A percentile compares a stretch with the other conserved stretches of the same genome.
Evolutionary conservation across 768 basidiomycete species (phyloP).

Genomic region (Termitomyces heimii): DNA sequence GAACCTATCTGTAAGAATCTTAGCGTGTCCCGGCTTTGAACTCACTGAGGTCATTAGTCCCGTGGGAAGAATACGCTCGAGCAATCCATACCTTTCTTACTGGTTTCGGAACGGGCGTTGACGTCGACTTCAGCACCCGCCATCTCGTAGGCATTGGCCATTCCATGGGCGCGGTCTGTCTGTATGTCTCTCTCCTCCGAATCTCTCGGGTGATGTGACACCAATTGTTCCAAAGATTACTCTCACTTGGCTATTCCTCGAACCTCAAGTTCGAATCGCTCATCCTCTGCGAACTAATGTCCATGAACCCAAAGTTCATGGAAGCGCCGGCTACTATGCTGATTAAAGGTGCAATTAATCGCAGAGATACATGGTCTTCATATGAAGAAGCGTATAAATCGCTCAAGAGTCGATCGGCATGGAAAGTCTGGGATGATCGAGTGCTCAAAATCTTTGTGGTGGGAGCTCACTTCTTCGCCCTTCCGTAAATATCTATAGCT

Average conservation of each 20-base stretch:
- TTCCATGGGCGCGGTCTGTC: constrained; percentile 44
- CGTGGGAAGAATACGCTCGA: constrained; percentile 50
- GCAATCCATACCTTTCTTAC: constrained; percentile 41
- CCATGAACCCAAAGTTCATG: constrained; percentile 17
- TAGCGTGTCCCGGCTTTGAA: background rate
- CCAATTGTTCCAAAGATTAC: constrained; percentile 21
- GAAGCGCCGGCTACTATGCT: constrained; percentile 17
- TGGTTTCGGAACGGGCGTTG: constrained; percentile 40
- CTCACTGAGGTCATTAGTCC: constrained; percentile 24
- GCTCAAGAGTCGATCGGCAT: constrained; percentile 31
- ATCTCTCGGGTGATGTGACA: background rate
- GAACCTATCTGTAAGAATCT: constrained; percentile 32
- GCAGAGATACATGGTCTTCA: constrained; percentile 49
- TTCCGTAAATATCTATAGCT: background rate
- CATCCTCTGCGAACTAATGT: constrained; percentile 43
- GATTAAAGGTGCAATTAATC: constrained; percentile 24
- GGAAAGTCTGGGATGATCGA: constrained; percentile 46
- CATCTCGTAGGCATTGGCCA: constrained; percentile 48
- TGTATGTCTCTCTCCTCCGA: constrained; percentile 28
- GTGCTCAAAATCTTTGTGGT: constrained; percentile 38
- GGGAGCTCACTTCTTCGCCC: constrained; percentile 6
- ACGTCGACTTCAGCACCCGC: constrained; percentile 42
- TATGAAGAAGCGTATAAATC: constrained; percentile 36
- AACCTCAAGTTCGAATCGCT: constrained; percentile 29
- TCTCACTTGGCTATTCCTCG: constrained; percentile 36